Evolutionary conservation across 2,329 filamentous ascomycete species (phyloP), one percentile per base, ranked within the genome.

Genomic region (Pseudocercospora vitis): DNA sequence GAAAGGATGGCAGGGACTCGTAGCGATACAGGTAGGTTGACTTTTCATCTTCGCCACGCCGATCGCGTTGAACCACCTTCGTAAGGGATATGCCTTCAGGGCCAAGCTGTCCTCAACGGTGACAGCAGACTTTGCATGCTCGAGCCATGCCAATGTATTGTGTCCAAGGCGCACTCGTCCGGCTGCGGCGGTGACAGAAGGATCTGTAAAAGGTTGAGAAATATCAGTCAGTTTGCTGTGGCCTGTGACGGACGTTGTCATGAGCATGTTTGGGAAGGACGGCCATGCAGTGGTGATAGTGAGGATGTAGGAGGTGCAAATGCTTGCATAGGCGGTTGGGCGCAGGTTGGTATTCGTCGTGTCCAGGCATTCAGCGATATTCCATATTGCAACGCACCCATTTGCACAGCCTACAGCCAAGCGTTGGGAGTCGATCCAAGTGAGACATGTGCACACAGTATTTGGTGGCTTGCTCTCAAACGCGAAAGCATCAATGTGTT

Each of bases 311-410:
- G 74, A 76, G 33, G 72, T 69, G 52, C 77, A 71, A 0, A 78
- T 55, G 29, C 66, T 63, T 58, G 71, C 69, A 63, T 76, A 77
- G 29, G 77, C 69, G 63, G 71, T 70, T 3, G 78, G 77, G 11
- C 65, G 66, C 11, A 23, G 21, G n/a, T 57, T 66, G 52, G 58
- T 57, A 51, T 64, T 53, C n/a, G 59, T 48, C 53, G 47, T 33
- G 16, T 33, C 33, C 32, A 57, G 39, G 23, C 48, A 48, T 4
- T 52, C 48, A 2, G 51, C 75, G 69, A 74, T 50, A 56, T 74
- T 78, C 74, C 78, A 85, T 19, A 84, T 68, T 3, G 75, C 78
- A 3, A 85, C 68, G 50, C 73, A 79, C 2, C 83, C 83, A 59
- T 81, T 78, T 6, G 82, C 76, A 49, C 77, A 80, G 24, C 78